These are phyloP conservation scores for Suhomyces tanzawaensis DNA, from an alignment of 805 yeast species.

Conservation along the genomic window DNA sequence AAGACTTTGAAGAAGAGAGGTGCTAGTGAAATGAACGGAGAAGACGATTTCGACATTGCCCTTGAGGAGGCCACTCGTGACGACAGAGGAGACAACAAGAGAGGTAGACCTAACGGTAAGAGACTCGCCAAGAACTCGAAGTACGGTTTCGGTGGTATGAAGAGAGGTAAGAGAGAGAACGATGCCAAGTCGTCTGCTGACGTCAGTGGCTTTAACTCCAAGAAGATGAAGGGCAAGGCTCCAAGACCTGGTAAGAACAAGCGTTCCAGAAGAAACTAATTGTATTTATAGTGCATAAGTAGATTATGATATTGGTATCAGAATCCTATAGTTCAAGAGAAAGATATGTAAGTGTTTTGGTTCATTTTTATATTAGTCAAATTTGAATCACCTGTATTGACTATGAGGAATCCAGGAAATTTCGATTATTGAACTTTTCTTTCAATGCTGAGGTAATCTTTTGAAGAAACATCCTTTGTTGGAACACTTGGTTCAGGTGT, in stretches of 20 bases:
- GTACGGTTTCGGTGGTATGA: conserved; percentile 77
- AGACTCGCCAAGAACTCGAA: conserved; percentile 69
- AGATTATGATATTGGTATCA: too few species aligned
- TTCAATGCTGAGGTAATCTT: too few species aligned
- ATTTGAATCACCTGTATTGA: too few species aligned
- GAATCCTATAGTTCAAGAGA: too few species aligned
- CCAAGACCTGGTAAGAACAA: conserved; percentile 44
- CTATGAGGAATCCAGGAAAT: too few species aligned
- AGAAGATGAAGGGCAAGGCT: conserved; percentile 45
- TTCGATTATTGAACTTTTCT: too few species aligned
- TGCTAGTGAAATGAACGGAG: conserved; percentile 64
- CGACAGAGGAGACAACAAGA: conserved; percentile 49
- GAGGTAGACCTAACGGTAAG: conserved; percentile 59
- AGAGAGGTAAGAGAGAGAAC: conserved; percentile 69
- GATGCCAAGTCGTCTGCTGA: conserved; percentile 72
- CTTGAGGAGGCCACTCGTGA: conserved; percentile 82
- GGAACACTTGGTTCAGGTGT: too few species aligned
- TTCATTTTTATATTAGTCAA: too few species aligned
- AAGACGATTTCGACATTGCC: conserved; percentile 81
- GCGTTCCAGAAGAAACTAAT: conserved; percentile 27
- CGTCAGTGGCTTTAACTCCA: conserved; percentile 53
- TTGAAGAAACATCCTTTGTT: too few species aligned
- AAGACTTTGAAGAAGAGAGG: conserved; percentile 89
- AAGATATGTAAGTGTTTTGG: too few species aligned
- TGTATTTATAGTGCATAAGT: background rate